phyloP scores from a whole-genome alignment of 305 asterid species.

The Salvia sclarea region DNA sequence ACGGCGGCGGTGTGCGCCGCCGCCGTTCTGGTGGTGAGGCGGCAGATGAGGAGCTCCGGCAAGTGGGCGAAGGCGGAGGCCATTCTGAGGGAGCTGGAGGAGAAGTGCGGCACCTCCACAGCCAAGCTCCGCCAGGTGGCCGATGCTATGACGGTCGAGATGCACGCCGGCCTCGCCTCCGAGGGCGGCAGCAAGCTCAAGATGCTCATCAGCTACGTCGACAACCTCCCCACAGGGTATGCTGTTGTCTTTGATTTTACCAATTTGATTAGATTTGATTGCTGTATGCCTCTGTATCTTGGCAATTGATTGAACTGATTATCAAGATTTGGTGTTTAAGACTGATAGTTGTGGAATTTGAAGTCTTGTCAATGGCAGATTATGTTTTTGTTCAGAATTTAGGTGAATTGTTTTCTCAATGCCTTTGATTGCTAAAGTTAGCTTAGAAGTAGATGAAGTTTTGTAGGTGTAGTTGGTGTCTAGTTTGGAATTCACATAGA shows the following conservation, averaged over 20 bases:
- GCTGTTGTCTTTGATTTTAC: too few relatives aligned
- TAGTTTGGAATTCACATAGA: background rate
- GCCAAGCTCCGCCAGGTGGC: slow-evolving; percentile 74
- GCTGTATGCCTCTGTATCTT: background rate
- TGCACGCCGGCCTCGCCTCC: slow-evolving; percentile 94
- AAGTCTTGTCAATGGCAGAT: background rate
- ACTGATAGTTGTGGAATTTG: background rate
- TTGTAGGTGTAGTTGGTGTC: background rate
- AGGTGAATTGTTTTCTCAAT: background rate
- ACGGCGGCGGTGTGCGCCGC: slow-evolving; percentile 67
- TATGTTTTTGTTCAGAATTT: background rate
- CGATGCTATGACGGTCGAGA: slow-evolving; percentile 86
- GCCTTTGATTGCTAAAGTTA: background rate
- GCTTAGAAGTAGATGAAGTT: background rate
- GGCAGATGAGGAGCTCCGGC: slow-evolving; percentile 54
- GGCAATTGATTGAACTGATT: background rate
- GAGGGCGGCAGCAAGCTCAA: slow-evolving; percentile 84
- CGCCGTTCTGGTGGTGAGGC: slow-evolving; percentile 51
- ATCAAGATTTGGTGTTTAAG: slow-evolving; percentile 29
- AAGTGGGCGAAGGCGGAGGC: slow-evolving; percentile 50
- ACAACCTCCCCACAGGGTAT: slow-evolving; percentile 86
- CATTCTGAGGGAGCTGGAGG: slow-evolving; percentile 69
- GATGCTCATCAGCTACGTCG: slow-evolving; percentile 85
- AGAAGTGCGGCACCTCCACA: slow-evolving; percentile 61
- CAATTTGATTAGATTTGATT: background rate